phyloP scores from a whole-genome alignment of 164 flowering plant genomes.

The Euptelea pleiosperma region DNA sequence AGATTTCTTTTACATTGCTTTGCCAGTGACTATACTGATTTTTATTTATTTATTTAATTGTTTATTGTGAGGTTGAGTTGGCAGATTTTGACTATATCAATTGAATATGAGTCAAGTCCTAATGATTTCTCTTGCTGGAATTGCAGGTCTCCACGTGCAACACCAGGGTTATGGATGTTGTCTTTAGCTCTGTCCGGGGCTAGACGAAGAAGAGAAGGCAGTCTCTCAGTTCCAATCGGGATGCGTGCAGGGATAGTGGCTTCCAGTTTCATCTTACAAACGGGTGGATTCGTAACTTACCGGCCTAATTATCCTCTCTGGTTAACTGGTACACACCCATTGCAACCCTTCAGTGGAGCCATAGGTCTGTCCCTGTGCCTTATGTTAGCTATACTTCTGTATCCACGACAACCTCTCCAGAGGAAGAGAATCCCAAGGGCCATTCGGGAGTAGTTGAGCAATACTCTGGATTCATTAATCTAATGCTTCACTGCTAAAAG shows the following conservation, averaged over 20 bases:
- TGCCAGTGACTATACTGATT: background rate
- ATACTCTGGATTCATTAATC: background rate
- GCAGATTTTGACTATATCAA: background rate
- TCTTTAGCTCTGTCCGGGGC: conserved; percentile 70
- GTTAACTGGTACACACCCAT: conserved; percentile 58
- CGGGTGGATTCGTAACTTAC: conserved; percentile 56
- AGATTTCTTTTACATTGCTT: background rate
- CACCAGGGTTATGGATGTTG: conserved; percentile 82
- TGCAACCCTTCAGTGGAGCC: conserved; percentile 77
- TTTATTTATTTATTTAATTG: background rate
- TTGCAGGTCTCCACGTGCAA: conserved; percentile 60
- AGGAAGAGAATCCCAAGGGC: conserved; percentile 20
- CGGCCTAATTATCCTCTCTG: conserved; percentile 43
- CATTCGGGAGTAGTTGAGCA: conserved; percentile 21
- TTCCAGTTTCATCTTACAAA: conserved; percentile 52
- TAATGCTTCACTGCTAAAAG: too few relatives aligned
- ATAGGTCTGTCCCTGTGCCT: conserved; percentile 59
- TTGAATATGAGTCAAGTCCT: background rate
- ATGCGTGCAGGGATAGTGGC: conserved; percentile 72
- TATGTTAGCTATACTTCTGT: conserved; percentile 47
- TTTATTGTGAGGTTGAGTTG: too few relatives aligned
- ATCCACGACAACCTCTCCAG: conserved; percentile 42
- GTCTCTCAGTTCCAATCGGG: conserved; percentile 76
- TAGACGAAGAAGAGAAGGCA: conserved; percentile 55
- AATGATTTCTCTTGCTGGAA: conserved; percentile 6